Evolutionary conservation across 2,329 filamentous ascomycete genomes (phyloP).

Genomic region (Arthrinium puccinioides): DNA sequence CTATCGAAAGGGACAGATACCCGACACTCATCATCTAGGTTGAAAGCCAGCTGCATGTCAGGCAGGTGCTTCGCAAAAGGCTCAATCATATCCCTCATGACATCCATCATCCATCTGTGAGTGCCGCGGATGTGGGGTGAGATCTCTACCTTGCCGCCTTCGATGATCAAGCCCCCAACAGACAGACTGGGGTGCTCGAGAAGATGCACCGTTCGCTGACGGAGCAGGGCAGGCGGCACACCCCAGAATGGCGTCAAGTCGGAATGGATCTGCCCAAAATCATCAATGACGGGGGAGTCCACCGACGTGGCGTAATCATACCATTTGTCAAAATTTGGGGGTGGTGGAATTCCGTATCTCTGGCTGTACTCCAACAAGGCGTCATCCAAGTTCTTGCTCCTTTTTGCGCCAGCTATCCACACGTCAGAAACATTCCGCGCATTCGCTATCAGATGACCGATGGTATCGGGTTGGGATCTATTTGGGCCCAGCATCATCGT

Average conservation of each 20-base stretch:
- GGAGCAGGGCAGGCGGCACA: slow-evolving; percentile 50
- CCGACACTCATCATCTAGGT: slow-evolving; percentile 41
- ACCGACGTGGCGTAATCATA: slow-evolving; percentile 57
- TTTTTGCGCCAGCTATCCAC: slow-evolving; percentile 35
- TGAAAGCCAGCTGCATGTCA: slow-evolving; percentile 46
- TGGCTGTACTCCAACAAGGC: slow-evolving; percentile 59
- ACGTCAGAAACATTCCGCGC: slow-evolving; percentile 37
- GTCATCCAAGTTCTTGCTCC: slow-evolving; percentile 44
- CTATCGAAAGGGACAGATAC: slow-evolving; percentile 36
- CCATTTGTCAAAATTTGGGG: slow-evolving; percentile 68
- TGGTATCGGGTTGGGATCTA: slow-evolving; percentile 7
- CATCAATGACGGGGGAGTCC: slow-evolving; percentile 58
- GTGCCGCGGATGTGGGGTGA: slow-evolving; percentile 24
- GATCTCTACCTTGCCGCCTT: slow-evolving; percentile 19
- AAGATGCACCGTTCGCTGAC: slow-evolving; percentile 36
- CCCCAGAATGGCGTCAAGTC: slow-evolving; percentile 65
- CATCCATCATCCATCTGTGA: slow-evolving; percentile 29
- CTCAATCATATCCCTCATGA: slow-evolving; percentile 28
- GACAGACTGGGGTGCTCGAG: slow-evolving; percentile 20
- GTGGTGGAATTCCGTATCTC: slow-evolving; percentile 59
- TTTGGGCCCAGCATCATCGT: slow-evolving; percentile 9
- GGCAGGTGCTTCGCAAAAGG: slow-evolving; percentile 37
- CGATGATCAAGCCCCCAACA: slow-evolving; percentile 25
- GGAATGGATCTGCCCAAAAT: slow-evolving; percentile 62
- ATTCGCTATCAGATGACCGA: slow-evolving; percentile 33